Conservation (phyloP, 116 monocot species). For the Zostera marina region DNA sequence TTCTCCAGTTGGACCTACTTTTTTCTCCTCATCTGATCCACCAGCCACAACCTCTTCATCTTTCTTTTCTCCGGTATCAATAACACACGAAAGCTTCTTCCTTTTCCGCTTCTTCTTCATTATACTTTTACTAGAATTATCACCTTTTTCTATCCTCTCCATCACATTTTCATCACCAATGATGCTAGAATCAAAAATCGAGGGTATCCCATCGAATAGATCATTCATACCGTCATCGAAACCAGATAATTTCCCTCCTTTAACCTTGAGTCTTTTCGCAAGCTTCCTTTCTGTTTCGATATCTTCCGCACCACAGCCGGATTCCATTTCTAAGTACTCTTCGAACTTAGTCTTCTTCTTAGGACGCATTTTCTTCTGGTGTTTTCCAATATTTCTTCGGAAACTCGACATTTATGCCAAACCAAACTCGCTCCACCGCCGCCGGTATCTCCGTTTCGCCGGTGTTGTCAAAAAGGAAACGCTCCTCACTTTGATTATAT, state of each 20-base stretch:
- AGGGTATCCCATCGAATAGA: conserved; percentile 42
- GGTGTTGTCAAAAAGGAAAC: too few relatives aligned
- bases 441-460: too few relatives aligned
- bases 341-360: conserved; percentile 52
- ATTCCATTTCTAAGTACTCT: conserved; percentile 66
- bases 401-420: too few relatives aligned
- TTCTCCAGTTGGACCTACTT: conserved; percentile 3
- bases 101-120: conserved; percentile 18
- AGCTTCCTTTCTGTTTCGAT: conserved; percentile 47
- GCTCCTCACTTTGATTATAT: too few relatives aligned
- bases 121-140: background rate
- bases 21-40: background rate
- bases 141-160: background rate
- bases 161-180: background rate
- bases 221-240: conserved; percentile 51
- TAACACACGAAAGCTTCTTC: conserved; percentile 3
- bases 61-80: background rate
- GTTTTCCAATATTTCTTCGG: conserved; percentile 3
- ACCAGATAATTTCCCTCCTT: conserved; percentile 33
- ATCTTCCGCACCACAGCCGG: conserved; percentile 21
- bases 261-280: conserved; percentile 75
- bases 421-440: too few relatives aligned
- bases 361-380: background rate
- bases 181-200: conserved; percentile 7
- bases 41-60: background rate